phyloP scores from a whole-genome alignment of 352 stramenopile species.

The Phytophthora boehmeriae region DNA sequence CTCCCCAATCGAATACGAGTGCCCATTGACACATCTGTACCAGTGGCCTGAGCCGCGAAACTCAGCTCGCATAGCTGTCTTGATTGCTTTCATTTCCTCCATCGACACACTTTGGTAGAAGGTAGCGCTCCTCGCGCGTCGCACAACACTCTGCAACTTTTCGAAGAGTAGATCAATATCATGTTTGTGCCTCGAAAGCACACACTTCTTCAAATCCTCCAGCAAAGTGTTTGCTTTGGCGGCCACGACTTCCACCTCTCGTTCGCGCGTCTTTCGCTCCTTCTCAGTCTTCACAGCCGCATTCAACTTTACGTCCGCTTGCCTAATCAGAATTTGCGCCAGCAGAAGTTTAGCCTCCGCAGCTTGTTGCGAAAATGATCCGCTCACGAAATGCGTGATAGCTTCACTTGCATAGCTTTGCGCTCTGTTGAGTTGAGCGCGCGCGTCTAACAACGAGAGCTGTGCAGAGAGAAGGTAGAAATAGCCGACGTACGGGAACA shows the following conservation, averaged over 20 bases:
- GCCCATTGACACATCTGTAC: constrained; percentile 83
- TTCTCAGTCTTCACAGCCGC: constrained; percentile 18
- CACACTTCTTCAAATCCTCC: neutral
- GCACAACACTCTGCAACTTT: constrained; percentile 7
- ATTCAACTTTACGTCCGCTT: constrained; percentile 23
- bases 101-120: constrained; percentile 44
- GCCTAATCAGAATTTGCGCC: constrained; percentile 26
- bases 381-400: constrained; percentile 14
- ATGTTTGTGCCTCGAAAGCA: constrained; percentile 2
- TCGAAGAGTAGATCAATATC: constrained; percentile 7
- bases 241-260: neutral
- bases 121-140: constrained; percentile 15
- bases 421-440: constrained; percentile 1
- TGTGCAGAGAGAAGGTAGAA: constrained; percentile 36
- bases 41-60: constrained; percentile 45
- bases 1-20: constrained; percentile 86
- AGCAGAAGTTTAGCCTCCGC: constrained; percentile 31
- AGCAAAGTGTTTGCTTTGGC: constrained; percentile 6
- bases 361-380: constrained; percentile 17
- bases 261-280: constrained; percentile 17
- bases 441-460: constrained; percentile 10
- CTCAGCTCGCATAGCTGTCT: constrained; percentile 40
- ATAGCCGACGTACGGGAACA: constrained; percentile 37
- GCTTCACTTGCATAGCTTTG: constrained; percentile 22
- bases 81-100: constrained; percentile 35